Evolutionary conservation across 257 asterid species (phyloP).

Genomic region (Eucommia ulmoides): DNA sequence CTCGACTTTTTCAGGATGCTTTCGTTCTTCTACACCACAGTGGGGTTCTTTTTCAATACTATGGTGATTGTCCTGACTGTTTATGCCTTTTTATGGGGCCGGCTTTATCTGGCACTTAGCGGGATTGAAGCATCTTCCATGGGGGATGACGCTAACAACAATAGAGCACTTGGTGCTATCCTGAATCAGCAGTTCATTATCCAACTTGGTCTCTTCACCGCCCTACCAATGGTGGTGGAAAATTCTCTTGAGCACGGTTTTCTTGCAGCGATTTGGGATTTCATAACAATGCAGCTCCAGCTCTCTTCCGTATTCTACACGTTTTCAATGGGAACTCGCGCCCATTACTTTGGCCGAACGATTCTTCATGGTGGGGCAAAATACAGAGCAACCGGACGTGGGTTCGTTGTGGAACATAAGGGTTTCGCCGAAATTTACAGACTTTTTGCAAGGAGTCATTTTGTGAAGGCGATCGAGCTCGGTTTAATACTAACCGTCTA

Average conservation of each 20-base stretch:
- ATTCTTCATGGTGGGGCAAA: slow-evolving; percentile 97
- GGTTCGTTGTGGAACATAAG: slow-evolving; percentile 96
- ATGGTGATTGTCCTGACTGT: slow-evolving; percentile 94
- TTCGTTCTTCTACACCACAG: slow-evolving; percentile 91
- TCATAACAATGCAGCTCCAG: slow-evolving; percentile 92
- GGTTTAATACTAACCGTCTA: slow-evolving; percentile 83
- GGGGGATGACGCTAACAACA: slow-evolving; percentile 30
- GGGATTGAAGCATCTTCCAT: slow-evolving; percentile 68
- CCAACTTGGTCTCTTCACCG: slow-evolving; percentile 90
- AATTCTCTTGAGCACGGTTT: slow-evolving; percentile 96
- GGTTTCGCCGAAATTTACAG: slow-evolving; percentile 82
- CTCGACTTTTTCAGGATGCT: slow-evolving; percentile 98
- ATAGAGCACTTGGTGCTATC: slow-evolving; percentile 86
- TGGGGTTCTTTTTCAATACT: slow-evolving; percentile 91
- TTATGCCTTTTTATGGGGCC: slow-evolving; percentile 94
- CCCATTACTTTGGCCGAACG: slow-evolving; percentile 96
- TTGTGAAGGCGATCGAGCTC: slow-evolving; percentile 91
- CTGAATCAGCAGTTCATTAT: slow-evolving; percentile 96
- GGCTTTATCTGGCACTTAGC: slow-evolving; percentile 91
- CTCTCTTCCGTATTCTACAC: slow-evolving; percentile 89
- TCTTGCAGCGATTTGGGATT: slow-evolving; percentile 87
- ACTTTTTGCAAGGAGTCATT: slow-evolving; percentile 90
- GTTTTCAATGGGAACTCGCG: slow-evolving; percentile 99
- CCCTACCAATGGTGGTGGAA: slow-evolving; percentile 94
- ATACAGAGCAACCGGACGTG: slow-evolving; percentile 98